Conservation (phyloP, 2,329 filamentous ascomycete species). For the Colletotrichum siamense region DNA sequence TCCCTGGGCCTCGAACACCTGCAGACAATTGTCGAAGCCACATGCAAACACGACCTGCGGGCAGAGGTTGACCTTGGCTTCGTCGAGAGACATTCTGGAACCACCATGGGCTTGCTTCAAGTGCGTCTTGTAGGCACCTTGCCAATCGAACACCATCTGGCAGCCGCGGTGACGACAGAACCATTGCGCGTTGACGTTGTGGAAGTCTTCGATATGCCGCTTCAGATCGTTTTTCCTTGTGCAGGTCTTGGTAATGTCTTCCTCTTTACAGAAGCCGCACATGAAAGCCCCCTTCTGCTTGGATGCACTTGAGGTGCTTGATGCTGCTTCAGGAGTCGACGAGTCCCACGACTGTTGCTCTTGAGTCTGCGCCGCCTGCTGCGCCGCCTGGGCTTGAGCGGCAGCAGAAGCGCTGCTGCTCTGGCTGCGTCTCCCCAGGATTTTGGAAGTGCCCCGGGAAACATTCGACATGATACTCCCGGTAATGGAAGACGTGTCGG, state of each 20-base stretch:
- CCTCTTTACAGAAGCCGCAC: constrained; percentile 47
- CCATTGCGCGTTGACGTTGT: constrained; percentile 53
- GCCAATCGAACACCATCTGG: constrained; percentile 51
- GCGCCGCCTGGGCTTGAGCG: constrained; percentile 14
- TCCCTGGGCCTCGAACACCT: constrained; percentile 48
- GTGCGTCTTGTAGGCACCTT: constrained; percentile 52
- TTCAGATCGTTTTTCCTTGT: constrained; percentile 54
- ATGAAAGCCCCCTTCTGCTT: constrained; percentile 45
- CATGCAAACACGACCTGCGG: constrained; percentile 55
- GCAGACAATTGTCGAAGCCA: constrained; percentile 48
- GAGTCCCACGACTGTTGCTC: constrained; percentile 16
- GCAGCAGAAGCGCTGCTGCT: constrained; percentile 19
- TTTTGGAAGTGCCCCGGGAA: constrained; percentile 40
- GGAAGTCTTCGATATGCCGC: constrained; percentile 54
- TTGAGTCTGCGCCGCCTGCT: constrained; percentile 4
- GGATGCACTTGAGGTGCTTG: constrained; percentile 26
- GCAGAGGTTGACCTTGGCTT: constrained; percentile 48
- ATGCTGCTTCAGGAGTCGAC: constrained; percentile 26
- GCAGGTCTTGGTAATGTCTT: constrained; percentile 45
- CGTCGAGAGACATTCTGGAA: constrained; percentile 44
- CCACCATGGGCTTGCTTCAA: constrained; percentile 49
- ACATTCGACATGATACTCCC: constrained; percentile 46
- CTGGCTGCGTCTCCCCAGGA: constrained; percentile 31
- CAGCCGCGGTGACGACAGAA: constrained; percentile 49
- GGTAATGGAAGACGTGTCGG: constrained; percentile 43